These are phyloP conservation scores for Nemania serpens DNA, from an alignment of 2,329 filamentous ascomycete species.

Conservation along the genomic window DNA sequence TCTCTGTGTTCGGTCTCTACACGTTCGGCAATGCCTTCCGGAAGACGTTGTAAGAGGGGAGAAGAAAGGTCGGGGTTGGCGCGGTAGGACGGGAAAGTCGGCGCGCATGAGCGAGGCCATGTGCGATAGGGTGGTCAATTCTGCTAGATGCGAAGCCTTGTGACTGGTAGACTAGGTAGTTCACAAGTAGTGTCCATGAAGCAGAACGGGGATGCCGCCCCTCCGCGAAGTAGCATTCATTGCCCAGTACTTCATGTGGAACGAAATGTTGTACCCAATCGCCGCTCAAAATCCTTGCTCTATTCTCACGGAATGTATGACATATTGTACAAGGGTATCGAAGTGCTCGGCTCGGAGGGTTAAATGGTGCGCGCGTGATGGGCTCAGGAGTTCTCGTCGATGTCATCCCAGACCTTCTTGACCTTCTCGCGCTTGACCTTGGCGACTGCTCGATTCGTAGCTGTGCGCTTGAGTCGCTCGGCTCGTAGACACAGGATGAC, in stretches of 20 bases:
- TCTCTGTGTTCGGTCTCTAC: slow-evolving; percentile 78
- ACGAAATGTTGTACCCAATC: background rate
- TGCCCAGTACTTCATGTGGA: slow-evolving; percentile 2
- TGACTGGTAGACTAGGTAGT: background rate
- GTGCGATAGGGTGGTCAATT: slow-evolving; percentile 3
- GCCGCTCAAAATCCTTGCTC: slow-evolving; percentile 28
- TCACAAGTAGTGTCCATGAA: background rate
- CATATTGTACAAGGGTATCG: slow-evolving; percentile 19
- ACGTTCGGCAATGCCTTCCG: slow-evolving; percentile 76
- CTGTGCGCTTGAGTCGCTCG: slow-evolving; percentile 79
- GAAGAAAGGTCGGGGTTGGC: background rate
- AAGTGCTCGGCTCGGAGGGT: background rate
- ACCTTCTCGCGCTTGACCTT: slow-evolving; percentile 74
- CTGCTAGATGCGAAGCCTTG: background rate
- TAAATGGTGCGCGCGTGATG: background rate
- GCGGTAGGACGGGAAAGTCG: background rate
- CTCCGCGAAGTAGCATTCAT: background rate
- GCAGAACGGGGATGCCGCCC: slow-evolving; percentile 3
- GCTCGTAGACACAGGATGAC: slow-evolving; percentile 84
- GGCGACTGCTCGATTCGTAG: slow-evolving; percentile 73
- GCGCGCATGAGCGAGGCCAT: background rate
- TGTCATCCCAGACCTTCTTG: slow-evolving; percentile 77
- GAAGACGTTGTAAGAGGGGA: slow-evolving; percentile 43
- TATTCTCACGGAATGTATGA: slow-evolving; percentile 11
- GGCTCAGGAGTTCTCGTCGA: slow-evolving; percentile 68